phyloP scores from a whole-genome alignment of 305 asterid genomes.

The Fraxinus angustifolia region DNA sequence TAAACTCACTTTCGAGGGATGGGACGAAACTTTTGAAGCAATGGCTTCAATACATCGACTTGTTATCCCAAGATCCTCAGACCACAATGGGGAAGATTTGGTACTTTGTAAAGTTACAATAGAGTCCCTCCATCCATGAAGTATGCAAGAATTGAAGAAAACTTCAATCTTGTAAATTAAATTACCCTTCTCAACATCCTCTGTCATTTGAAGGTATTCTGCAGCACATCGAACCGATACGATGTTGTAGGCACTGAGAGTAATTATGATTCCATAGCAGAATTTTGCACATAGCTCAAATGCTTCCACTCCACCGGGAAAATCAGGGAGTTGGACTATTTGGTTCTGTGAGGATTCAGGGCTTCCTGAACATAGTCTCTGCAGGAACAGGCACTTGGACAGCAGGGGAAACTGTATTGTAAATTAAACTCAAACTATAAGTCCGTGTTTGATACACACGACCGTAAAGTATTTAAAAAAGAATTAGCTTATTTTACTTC shows the following conservation, averaged over 20 bases:
- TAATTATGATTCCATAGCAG: constrained; percentile 77
- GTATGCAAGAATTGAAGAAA: constrained; percentile 72
- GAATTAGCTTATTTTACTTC: not conserved
- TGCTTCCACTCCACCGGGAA: constrained; percentile 78
- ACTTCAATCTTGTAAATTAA: constrained; percentile 64
- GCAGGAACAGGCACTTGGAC: constrained; percentile 66
- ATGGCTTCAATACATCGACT: constrained; percentile 65
- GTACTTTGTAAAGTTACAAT: constrained; percentile 64
- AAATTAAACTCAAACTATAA: not conserved
- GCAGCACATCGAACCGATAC: constrained; percentile 68
- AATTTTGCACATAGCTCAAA: constrained; percentile 83
- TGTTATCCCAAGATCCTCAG: constrained; percentile 63
- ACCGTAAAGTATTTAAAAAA: not conserved
- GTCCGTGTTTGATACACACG: not conserved
- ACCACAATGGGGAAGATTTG: constrained; percentile 50
- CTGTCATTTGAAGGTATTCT: constrained; percentile 77
- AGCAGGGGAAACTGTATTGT: constrained; percentile 73
- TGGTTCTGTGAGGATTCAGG: constrained; percentile 47
- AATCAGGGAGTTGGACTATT: constrained; percentile 60
- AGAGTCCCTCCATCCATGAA: constrained; percentile 77
- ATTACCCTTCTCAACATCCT: constrained; percentile 83
- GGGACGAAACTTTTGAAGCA: constrained; percentile 48
- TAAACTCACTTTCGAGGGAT: constrained; percentile 52
- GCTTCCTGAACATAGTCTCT: constrained; percentile 50
- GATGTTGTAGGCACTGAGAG: constrained; percentile 71